Base-by-base conservation (phyloP, 2,329 filamentous ascomycete species). In the Fusarium sacchari region DNA sequence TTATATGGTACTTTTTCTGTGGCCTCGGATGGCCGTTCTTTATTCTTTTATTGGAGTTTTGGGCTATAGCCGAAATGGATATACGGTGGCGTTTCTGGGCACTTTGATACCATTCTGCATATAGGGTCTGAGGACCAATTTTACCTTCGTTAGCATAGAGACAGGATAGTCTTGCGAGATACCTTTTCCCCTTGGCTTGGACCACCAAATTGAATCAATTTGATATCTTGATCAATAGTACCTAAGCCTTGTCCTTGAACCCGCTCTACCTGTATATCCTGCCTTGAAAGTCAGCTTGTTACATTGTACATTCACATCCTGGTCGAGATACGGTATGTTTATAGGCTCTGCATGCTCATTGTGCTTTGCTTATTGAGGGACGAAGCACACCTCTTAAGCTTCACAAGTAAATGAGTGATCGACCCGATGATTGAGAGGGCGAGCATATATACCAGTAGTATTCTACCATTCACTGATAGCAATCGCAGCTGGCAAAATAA, bases 101-200 rank as follows among this genome's bases (percentile, higher is more conserved):
- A 73, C n/a, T 75, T 72, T 77, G 76, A 78, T 78, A 78, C 76
- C 75, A 78, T 77, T 75, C 75, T 75, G 74, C 60, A 72, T 66
- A 64, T 66, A 64, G 32, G 61, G 63, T 71, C 55, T 49, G 39
- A 72, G 37, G 60, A 71, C 34, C 71, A 64, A 58, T 69, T 77
- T 50, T 72, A 67, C 69, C 62, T 71, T 67, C 57, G 55, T 75
- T 64, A 60, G 65, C 62, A 70, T 71, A 65, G 60, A 64, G 60
- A 65, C 68, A 64, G 65, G 61, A 43, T 36, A 58, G 59, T 64
- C 72, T 78, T 57, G 43, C 55, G 49, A 61, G 43, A 67, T 64
- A 71, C 43, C 30, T 70, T 67, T 60, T 44, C 17, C 34, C 42
- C 46, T 69, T 53, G 43, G 32, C 34, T 62, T 63, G 55, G 44